Base-by-base conservation (phyloP, 2,329 filamentous ascomycete genomes). In the Truncatella angustata region DNA sequence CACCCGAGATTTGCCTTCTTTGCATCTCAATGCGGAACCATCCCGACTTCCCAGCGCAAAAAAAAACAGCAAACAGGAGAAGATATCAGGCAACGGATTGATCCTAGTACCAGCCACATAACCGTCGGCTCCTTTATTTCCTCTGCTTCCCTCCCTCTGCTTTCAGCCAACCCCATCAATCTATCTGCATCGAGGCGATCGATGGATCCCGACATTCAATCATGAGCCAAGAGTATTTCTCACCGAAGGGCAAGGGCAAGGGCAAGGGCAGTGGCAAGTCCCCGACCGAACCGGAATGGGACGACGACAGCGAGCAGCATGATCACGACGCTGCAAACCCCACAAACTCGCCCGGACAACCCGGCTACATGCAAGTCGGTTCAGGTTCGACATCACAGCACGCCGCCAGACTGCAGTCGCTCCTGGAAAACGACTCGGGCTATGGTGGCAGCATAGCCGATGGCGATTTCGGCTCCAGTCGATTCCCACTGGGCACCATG, bases 321-420 rank as follows among this genome's bases (percentile, higher is more conserved):
- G 58, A 65, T 49, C 56, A 63, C 36, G 45, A 52, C 55, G 39
- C 53, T 58, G 49, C 56, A 59, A 51, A 26, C 63, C 65, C 24
- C 60, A 65, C 37, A 59, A 48, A 44, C 59, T 51, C 60, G 64
- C 37, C 6, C 46, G 65, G 60, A 53, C 65, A 64, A 55, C 87
- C 87, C 47, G 79, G 84, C 54, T 97, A 92, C 71, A 90, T 96
- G 86, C 95, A 90, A 4, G 90, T 97, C 47, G 93, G 93, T 53
- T 85, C 80, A 59, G 92, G 92, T 49, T 85, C 86, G 50, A 85
- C 88, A 20, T 92, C 92, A 18, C 85, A 91, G 65, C 90, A 90
- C 67, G 92, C 91, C 34, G 82, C 88, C 26, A 86, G 86, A 51
- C 77, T 97, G 35, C 90, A 94, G 70, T 84, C 86, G 16, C 82